Conservation (phyloP, 345 rosid genomes). For the Cardamine chenopodiifolia region DNA sequence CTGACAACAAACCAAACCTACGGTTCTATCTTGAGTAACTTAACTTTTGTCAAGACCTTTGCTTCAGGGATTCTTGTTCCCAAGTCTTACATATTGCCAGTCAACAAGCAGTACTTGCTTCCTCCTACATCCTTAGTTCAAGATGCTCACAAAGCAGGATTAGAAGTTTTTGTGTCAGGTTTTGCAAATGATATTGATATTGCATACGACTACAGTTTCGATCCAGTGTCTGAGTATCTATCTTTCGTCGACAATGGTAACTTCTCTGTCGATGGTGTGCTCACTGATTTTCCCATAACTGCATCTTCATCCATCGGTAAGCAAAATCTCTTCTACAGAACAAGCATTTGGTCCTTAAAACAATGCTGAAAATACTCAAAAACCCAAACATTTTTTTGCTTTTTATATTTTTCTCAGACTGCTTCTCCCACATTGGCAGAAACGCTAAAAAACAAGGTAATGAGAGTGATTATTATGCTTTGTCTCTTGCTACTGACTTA, state of each 20-base stretch:
- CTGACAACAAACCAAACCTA: constrained; percentile 77
- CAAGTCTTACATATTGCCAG: constrained; percentile 72
- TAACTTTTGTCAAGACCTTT: constrained; percentile 79
- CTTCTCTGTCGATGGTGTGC: constrained; percentile 89
- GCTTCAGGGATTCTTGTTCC: constrained; percentile 91
- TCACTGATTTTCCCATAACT: constrained; percentile 87
- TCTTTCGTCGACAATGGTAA: constrained; percentile 68
- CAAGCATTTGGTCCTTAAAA: neutral
- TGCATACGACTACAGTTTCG: constrained; percentile 76
- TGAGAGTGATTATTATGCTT: constrained; percentile 16
- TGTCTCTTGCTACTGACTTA: constrained; percentile 8
- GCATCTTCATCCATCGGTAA: constrained; percentile 71
- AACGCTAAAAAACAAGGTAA: constrained; percentile 70
- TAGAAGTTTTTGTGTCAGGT: constrained; percentile 74
- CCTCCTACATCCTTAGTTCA: constrained; percentile 58
- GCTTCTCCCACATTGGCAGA: constrained; percentile 63
- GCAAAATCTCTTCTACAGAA: constrained; percentile 20
- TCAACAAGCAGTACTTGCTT: constrained; percentile 52
- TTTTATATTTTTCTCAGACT: constrained; percentile 64
- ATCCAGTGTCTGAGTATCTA: constrained; percentile 77
- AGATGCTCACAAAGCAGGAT: constrained; percentile 85
- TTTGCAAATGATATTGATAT: constrained; percentile 71
- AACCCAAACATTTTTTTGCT: neutral
- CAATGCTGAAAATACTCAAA: neutral
- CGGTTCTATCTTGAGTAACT: constrained; percentile 57